A percentile compares a stretch with the other conserved stretches of the same genome.
Evolutionary conservation across 345 rosid species (phyloP).

Genomic region (Pugionium dolabratum): DNA sequence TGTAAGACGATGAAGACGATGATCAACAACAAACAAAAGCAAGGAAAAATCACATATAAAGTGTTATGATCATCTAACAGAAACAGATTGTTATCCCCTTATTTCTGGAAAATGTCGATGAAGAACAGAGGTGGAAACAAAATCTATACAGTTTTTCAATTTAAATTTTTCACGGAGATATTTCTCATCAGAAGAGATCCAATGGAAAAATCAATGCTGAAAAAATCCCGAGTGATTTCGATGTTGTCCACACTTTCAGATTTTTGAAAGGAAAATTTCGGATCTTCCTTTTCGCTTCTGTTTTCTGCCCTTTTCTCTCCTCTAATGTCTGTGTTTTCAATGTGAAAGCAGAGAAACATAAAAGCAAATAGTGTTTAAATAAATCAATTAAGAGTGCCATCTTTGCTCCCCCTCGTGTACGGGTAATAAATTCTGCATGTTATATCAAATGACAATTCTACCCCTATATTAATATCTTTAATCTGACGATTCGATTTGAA

Average conservation of each 20-base stretch:
- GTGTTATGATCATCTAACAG: slow-evolving; percentile 13
- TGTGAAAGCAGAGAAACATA: slow-evolving; percentile 26
- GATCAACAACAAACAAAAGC: slow-evolving; percentile 16
- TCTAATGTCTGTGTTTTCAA: slow-evolving; percentile 38
- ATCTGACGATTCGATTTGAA: slow-evolving; percentile 13
- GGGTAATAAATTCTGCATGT: slow-evolving; percentile 35
- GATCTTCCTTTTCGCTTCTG: slow-evolving; percentile 21
- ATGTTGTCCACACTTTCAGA: slow-evolving; percentile 23
- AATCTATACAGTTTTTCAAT: not conserved
- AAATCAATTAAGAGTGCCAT: slow-evolving; percentile 24
- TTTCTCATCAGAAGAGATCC: slow-evolving; percentile 23
- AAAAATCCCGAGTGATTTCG: slow-evolving; percentile 38
- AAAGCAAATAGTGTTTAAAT: not conserved
- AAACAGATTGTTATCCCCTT: not conserved
- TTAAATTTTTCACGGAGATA: not conserved
- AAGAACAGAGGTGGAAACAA: slow-evolving; percentile 24
- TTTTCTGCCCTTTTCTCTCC: slow-evolving; percentile 24
- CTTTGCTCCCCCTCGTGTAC: slow-evolving; percentile 36
- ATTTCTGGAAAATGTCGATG: slow-evolving; percentile 12
- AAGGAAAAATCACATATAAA: not conserved
- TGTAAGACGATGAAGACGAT: slow-evolving; percentile 32
- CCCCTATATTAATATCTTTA: slow-evolving; percentile 17
- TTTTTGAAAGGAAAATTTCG: slow-evolving; percentile 21
- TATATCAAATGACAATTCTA: not conserved
- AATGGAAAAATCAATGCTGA: slow-evolving; percentile 34